Base-by-base conservation (phyloP, 108 stramenopile genomes). In the Skeletonema potamos region DNA sequence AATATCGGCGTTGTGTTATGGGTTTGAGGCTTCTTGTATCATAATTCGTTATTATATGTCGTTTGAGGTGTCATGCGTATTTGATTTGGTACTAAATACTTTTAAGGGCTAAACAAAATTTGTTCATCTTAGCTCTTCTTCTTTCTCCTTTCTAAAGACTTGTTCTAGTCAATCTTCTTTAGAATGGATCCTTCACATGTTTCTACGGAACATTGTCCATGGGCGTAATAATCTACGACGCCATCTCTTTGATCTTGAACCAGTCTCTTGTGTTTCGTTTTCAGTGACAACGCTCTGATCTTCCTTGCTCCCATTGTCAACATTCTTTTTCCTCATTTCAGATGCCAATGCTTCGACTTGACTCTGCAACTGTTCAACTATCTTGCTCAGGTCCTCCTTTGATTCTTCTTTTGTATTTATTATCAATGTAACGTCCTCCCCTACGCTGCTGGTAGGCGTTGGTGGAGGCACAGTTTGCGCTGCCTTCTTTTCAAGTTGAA, bases 181-280 rank as follows among this genome's bases (percentile, higher is more conserved):
- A n/a, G n/a, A n/a, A n/a, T n/a, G n/a, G n/a, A n/a, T n/a, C 39
- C 15, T n/a, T 41, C 39, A 41, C 39, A 41, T 15, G 39, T n/a
- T 15, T 18, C 13, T 60, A 28, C 62, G 20, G 22, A 72, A 34
- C 33, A 72, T 29, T 34, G 61, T 37, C 70, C 70, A 72, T 3
- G 70, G 70, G 46, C 61, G 60, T 46, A 51, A 36, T 27, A 72
- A 37, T 32, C 37, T 48, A 12, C 61, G 36, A 1, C 46, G 28
- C 56, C 60, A 58, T 26, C 33, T 72, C 61, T 46, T 59, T 32
- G 17, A 39, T 18, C 54, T 62, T 33, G 62, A 12, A 54, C 62
- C 37, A 20, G 18, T 37, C 20, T 39, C 70, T 11, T 60, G 20
- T 6, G 26, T 37, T 18, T 59, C 41, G 7, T 72, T 62, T 33